phyloP scores from a whole-genome alignment of 1,284 basidiomycete genomes.

The Tilletia horrida region DNA sequence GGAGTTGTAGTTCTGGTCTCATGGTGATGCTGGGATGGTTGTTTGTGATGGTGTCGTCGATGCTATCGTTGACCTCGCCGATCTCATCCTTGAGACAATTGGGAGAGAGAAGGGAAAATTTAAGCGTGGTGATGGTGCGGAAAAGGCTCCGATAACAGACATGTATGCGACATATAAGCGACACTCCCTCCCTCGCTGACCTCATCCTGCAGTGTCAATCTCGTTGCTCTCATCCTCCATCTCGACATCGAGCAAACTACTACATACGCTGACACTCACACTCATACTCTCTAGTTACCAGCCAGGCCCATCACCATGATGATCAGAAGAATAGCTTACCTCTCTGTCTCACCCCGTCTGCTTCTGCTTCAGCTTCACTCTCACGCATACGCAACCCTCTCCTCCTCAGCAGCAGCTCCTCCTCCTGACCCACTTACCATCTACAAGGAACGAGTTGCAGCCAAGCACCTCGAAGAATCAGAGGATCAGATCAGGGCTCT shows the following conservation, averaged over 20 bases:
- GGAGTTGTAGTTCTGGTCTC: constrained; percentile 88
- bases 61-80: neutral
- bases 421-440: constrained; percentile 43
- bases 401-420: neutral
- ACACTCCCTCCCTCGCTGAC: too few relatives aligned
- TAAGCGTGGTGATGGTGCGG: neutral
- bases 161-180: too few relatives aligned
- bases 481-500: constrained; percentile 67
- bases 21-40: constrained; percentile 57
- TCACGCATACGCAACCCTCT: neutral
- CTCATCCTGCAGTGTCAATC: too few relatives aligned
- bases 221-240: too few relatives aligned
- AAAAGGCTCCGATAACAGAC: neutral
- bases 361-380: neutral
- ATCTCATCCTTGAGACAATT: constrained; percentile 2
- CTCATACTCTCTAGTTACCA: too few relatives aligned
- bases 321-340: neutral
- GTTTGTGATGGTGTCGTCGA: neutral
- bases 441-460: constrained; percentile 54
- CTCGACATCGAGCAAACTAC: too few relatives aligned
- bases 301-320: too few relatives aligned
- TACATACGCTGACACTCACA: too few relatives aligned
- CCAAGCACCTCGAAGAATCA: constrained; percentile 63
- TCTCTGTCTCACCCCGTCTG: neutral
- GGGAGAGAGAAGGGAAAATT: neutral